Evolutionary conservation across 495 filamentous ascomycete genomes (phyloP), one percentile per base, ranked within the genome.

Genomic region (Staphylotrichum tortipilum): DNA sequence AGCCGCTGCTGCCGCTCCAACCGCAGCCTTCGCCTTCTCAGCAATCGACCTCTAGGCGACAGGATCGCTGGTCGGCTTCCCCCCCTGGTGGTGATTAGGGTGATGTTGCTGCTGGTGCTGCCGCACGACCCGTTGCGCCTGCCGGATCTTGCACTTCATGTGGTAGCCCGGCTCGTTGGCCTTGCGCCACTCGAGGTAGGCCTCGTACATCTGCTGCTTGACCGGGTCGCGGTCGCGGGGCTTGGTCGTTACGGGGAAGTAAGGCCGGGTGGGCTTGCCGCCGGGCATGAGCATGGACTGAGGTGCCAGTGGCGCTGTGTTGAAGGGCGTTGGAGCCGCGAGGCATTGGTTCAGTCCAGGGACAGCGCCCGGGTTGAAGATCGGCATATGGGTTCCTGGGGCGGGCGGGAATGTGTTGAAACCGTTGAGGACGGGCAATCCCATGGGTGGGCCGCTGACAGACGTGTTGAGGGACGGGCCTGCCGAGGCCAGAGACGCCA

Each of bases 121-220:
- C 9, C 68, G 58, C 21, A 67, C 55, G 1, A 62, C 54, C 19
- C 71, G 67, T 10, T 66, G 56, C 0, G 69, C 68, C 47, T 74
- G 70, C 4, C 70, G 65, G 43, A 66, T 62, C 53, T 65, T 68
- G 64, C 69, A 72, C 28, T 55, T 53, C 29, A 60, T 47, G 23
- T 71, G 68, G 38, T 69, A 74, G 0, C 53, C 51, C 4, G 63
- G 64, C 44, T 74, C 66, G 4, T 61, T 67, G 8, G 60, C 61
- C 29, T 71, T 70, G 38, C 59, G 63, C 47, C 57, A 58, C 54
- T 74, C 71, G 15, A 74, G 57, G 35, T 68, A 74, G 14, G 58
- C 53, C 54, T 74, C 71, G 49, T 71, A 74, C 29, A 57, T 43
- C 41, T 66, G 64, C 42, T 74, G 71, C 35, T 68, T 62, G 39